Evolutionary conservation across 108 stramenopile species (phyloP), one percentile per base, ranked within the genome.

Genomic region (Stephanodiscus triporus): DNA sequence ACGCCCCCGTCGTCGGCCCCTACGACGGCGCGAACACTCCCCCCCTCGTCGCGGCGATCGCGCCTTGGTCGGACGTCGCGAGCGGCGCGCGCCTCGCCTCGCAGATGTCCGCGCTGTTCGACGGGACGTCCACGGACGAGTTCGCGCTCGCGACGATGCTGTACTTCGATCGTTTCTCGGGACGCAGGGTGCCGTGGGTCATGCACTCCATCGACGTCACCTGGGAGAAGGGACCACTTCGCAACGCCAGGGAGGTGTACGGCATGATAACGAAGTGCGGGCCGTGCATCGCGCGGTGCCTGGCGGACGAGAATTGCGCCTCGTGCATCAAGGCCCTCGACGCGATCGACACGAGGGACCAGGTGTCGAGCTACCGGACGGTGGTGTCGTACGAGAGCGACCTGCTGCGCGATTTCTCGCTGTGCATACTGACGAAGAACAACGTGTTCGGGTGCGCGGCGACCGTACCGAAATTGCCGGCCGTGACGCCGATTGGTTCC

Each of bases 301-400:
- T 94, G 9, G 37, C 77, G 27, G 95, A 96, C 70, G 87, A 88
- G 48, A 77, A 85, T 30, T 91, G 89, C 68, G 87, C 89, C 49
- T 66, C 76, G 49, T 89, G 89, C 66, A 78, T 96, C n/a, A 84
- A 78, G 55, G 77, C 73, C 16, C 77, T 96, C 73, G 89, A 88
- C 56, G 71, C 78, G 20, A 65, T 94, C 16, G 95, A 96, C 73
- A 86, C 89, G 9, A 77, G 92, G 57, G 84, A 85, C 72, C 93
- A 94, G 74, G 97, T 97, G 17, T 85, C 86, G 9, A 85, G 89
- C 37, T 98, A 98, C 72, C 86, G 98, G 14, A 94, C 92, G 62
- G 94, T 98, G 70, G 95, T 96, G 4, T 96, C 95, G 2, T 93
- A 95, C 75, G 98, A 98, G 79, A 90, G 91, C 10, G 83, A 88